phyloP scores from a whole-genome alignment of 176 grass and related monocot genomes.

The Cenchrus americanus region DNA sequence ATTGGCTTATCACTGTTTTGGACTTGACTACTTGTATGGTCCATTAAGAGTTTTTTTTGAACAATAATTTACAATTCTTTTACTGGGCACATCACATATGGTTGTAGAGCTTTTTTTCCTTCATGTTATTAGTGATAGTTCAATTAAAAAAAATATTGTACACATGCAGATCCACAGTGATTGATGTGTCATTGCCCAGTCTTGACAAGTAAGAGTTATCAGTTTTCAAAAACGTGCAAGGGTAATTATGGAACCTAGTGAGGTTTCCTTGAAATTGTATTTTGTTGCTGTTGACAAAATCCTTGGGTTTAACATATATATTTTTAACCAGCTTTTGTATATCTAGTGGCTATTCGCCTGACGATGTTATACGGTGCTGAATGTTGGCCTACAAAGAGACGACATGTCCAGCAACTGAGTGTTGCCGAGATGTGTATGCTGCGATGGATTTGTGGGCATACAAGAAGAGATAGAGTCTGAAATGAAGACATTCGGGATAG shows the following conservation, averaged over 20 bases:
- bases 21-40: neutral
- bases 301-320: neutral
- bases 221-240: neutral
- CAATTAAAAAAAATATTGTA: neutral
- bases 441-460: too few species aligned
- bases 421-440: too few species aligned
- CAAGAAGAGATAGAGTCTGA: too few species aligned
- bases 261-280: neutral
- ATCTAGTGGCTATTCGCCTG: too few species aligned
- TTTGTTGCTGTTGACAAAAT: neutral
- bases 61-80: neutral
- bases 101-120: neutral
- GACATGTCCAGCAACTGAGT: too few species aligned
- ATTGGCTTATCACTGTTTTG: neutral
- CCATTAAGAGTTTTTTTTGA: neutral
- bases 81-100: slow-evolving; percentile 15
- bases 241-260: neutral
- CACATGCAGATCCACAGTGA: neutral
- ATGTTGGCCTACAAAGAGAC: too few species aligned
- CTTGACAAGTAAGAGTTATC: neutral
- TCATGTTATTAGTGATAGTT: neutral
- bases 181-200: neutral
- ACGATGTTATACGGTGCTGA: too few species aligned
- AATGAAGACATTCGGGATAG: too few species aligned
- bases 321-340: slow-evolving; percentile 13